Evolutionary conservation across 2,329 filamentous ascomycete species (phyloP).

Genomic region (Anthostomella pinea): DNA sequence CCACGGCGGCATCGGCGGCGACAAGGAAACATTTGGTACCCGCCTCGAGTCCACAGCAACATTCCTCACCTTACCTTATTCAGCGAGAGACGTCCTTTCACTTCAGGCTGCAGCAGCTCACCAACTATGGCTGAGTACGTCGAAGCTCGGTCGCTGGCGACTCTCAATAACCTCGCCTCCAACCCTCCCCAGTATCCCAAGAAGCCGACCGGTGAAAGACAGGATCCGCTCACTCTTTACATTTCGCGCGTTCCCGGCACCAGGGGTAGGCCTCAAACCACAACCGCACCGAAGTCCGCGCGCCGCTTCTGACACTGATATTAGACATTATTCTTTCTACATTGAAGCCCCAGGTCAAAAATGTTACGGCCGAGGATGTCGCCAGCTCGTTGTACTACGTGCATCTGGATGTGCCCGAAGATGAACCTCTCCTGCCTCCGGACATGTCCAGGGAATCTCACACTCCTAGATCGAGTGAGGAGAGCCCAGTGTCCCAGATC

Average conservation of each 20-base stretch:
- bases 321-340: constrained; percentile 89
- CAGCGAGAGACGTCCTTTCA: too few relatives aligned
- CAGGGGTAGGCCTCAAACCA: constrained; percentile 57
- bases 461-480: constrained; percentile 42
- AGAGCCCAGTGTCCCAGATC: constrained; percentile 43
- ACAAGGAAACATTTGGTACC: too few relatives aligned
- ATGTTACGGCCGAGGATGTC: constrained; percentile 84
- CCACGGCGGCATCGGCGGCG: too few relatives aligned
- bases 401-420: constrained; percentile 68
- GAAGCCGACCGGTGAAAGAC: constrained; percentile 66
- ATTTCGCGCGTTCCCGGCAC: constrained; percentile 92
- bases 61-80: too few relatives aligned
- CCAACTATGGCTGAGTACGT: constrained; percentile 42
- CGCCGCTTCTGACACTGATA: constrained; percentile 5
- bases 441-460: constrained; percentile 28
- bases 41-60: too few relatives aligned
- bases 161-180: constrained; percentile 75
- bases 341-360: constrained; percentile 82
- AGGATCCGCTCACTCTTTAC: constrained; percentile 78
- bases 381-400: constrained; percentile 87
- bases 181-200: constrained; percentile 85
- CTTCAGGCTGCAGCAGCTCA: background rate
- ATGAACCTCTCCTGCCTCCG: constrained; percentile 39
- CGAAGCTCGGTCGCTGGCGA: constrained; percentile 80
- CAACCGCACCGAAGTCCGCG: constrained; percentile 5